Base-by-base conservation (phyloP, 768 basidiomycete species). In the Kondoa subrosea region DNA sequence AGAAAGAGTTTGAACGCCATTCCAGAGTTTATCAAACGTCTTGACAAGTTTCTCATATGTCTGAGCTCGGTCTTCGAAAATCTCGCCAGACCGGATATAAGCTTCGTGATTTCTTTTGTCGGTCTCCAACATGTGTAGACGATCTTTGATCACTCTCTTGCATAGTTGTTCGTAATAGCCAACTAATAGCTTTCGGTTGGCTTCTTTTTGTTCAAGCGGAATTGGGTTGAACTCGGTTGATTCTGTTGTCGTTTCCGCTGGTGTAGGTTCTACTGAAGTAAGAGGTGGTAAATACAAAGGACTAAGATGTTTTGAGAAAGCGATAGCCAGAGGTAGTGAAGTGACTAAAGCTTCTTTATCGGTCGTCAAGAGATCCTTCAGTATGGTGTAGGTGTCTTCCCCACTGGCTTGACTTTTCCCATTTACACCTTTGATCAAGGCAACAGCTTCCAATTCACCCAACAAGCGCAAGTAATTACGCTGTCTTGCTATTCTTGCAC, bases 11-110 rank as follows among this genome's bases (percentile, higher is more conserved):
- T 95, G 89, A 68, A 91, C 92, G 73, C 85, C 91, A 17, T 86
- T 80, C 61, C 91, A 82, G 27, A 96, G 78, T 69, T 92, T 90
- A 78, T 99, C 95, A 73, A 96, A 96, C 58, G 85, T 83, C 77
- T 88, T 91, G 50, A 91, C 91, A 89, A 97, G 95, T 79, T 90
- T 91, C 80, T 99, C 95, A 76, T 99, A 99, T 12, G 89, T 91
- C 77, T 97, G 92, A 76, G 97, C 93, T 34, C 95, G 84, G 76
- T 99, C 95, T 75, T 99, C 95, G 72, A 99, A 99, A 70, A 99
- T 96, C 78, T 99, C 93, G 30, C 95, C 95, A 1, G 92, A 96
- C 33, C 92, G 89, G 72, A 99, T 97, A 76, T 99, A 99, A 67
- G 95, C 95, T 80, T 99, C 95, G 75, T 97, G 93, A 74, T 99